These are phyloP conservation scores for Colletotrichum salicis DNA, from an alignment of 2,329 filamentous ascomycete genomes.

Conservation along the genomic window DNA sequence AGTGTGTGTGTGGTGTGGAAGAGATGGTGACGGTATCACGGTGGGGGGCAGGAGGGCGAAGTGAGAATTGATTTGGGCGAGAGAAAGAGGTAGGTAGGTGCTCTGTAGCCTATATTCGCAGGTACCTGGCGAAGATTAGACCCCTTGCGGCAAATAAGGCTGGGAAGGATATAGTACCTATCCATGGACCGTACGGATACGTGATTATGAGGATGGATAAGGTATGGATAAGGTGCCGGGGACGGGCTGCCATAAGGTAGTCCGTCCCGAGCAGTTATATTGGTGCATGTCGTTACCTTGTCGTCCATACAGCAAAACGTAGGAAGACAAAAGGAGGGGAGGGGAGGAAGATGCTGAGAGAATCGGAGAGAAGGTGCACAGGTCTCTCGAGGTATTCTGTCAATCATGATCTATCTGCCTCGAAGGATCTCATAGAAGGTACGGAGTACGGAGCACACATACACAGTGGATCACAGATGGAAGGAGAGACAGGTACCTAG, in stretches of 20 bases:
- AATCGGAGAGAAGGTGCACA: background rate
- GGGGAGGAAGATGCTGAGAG: too few species aligned
- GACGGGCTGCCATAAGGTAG: background rate
- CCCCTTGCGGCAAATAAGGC: background rate
- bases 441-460: too few species aligned
- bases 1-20: background rate
- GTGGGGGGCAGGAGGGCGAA: background rate
- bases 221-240: background rate
- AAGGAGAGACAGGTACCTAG: too few species aligned
- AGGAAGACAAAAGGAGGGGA: background rate
- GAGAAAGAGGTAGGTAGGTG: background rate
- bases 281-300: background rate
- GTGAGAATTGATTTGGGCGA: background rate
- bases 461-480: too few species aligned
- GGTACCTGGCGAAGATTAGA: background rate
- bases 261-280: background rate
- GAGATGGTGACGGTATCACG: background rate
- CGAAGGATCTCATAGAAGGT: background rate
- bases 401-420: background rate
- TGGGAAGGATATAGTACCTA: background rate
- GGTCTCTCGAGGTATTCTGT: background rate
- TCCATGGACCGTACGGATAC: background rate
- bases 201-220: background rate
- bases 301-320: background rate
- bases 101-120: background rate